Base-by-base conservation (phyloP, 1,139 yeast genomes). In the Geotrichum klebahnii region DNA sequence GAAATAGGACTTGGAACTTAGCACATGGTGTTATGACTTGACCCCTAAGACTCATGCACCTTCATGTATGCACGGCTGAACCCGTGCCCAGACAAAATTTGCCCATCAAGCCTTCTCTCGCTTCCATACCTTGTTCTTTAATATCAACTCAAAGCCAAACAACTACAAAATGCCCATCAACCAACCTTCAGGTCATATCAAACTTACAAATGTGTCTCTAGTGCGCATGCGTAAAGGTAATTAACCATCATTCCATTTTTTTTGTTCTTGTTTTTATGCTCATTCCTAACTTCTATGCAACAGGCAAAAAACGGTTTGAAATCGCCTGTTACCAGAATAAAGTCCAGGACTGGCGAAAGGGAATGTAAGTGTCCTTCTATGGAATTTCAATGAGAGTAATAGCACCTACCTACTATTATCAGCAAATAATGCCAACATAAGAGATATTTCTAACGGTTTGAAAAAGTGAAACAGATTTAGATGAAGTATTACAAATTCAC, bases 241-340 rank as follows among this genome's bases (percentile, higher is more conserved):
- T 53, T 28, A 6, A 9, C 2, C 9, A 14, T 2, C 23, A 26
- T 8, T 17, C 14, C 31, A 5, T 10, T 28, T 16, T 3, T 16
- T 16, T 29, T 32, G 12, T 34, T 14, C 19, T 32, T 29, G 19
- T 23, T 20, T 28, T 20, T n/a, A 36, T 38, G 59, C 22, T 23
- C 33, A 3, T 24, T 35, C 22, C 26, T 19, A 2, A n/a, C 12
- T 8, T 44, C 17, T 2, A 2, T 5, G n/a, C n/a, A n/a, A n/a
- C 10, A 59, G 61, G 71, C 29, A 87, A 87, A 64, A 86, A 87
- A 67, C 73, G 97, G 57, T 92, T 89, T 62, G 98, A 92, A 67
- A 79, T 94, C 44, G 98, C 97, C 0, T 92, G 98, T 65, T 92
- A 92, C 67, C 97, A 88, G 63, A 92, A 92, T 63, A 92, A 94